Evolutionary conservation across 805 yeast genomes (phyloP).

Genomic region (Candida awuae): DNA sequence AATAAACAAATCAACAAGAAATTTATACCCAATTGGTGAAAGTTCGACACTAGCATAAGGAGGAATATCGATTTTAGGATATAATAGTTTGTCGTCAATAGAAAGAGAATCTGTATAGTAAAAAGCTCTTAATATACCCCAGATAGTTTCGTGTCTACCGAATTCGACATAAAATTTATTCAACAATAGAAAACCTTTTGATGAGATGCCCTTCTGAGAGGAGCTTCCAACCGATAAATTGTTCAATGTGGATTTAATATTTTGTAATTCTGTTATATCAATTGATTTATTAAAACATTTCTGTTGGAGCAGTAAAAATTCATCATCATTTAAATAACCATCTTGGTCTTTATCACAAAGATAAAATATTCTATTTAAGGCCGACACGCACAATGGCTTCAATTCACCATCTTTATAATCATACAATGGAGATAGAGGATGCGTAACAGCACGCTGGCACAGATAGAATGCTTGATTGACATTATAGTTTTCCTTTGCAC

Average conservation of each 20-base stretch:
- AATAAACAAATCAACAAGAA: constrained; percentile 81
- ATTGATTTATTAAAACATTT: constrained; percentile 60
- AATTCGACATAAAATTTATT: constrained; percentile 79
- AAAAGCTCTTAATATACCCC: constrained; percentile 88
- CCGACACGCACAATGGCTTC: constrained; percentile 69
- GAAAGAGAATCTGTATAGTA: constrained; percentile 90
- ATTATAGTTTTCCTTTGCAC: constrained; percentile 77
- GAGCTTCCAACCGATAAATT: constrained; percentile 24
- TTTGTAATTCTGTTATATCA: constrained; percentile 40
- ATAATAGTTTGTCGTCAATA: constrained; percentile 67
- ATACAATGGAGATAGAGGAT: constrained; percentile 86
- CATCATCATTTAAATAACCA: constrained; percentile 65
- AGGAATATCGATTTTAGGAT: constrained; percentile 72
- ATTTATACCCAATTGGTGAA: constrained; percentile 86
- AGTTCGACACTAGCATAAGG: constrained; percentile 76
- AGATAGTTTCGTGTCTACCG: constrained; percentile 93
- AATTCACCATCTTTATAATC: constrained; percentile 84
- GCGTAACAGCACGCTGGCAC: constrained; percentile 87
- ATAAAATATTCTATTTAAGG: constrained; percentile 74
- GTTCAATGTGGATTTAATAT: constrained; percentile 32
- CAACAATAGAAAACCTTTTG: constrained; percentile 66
- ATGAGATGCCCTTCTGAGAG: constrained; percentile 49
- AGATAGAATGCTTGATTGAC: constrained; percentile 88
- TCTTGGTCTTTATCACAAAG: constrained; percentile 88
- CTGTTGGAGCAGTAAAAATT: constrained; percentile 59